Conservation (phyloP, 495 filamentous ascomycete genomes). For the Xylaria grammica region DNA sequence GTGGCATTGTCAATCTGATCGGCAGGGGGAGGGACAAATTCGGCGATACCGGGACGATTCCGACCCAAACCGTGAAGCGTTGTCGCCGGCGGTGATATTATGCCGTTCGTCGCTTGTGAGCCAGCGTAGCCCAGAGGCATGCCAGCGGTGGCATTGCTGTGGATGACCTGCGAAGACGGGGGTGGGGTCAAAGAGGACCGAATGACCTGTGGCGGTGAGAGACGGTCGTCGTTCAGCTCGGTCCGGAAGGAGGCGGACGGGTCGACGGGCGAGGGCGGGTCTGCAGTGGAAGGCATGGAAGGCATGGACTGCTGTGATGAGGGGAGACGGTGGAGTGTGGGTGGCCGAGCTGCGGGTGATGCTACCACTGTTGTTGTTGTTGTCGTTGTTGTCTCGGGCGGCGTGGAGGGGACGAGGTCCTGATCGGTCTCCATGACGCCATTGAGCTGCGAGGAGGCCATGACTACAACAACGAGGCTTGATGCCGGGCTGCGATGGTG, state of each 20-base stretch:
- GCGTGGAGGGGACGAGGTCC: constrained; percentile 47
- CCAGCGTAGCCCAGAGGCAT: constrained; percentile 50
- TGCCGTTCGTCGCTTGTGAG: constrained; percentile 43
- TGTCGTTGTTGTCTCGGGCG: constrained; percentile 38
- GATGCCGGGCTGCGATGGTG: neutral
- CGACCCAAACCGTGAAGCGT: constrained; percentile 53
- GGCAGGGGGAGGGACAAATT: constrained; percentile 61
- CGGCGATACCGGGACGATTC: constrained; percentile 54
- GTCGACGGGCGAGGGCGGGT: constrained; percentile 46
- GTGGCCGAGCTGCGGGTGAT: constrained; percentile 5
- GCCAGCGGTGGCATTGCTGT: constrained; percentile 32
- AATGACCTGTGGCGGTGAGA: constrained; percentile 42
- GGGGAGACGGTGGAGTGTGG: constrained; percentile 6
- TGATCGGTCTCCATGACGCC: constrained; percentile 34
- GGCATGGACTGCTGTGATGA: constrained; percentile 50
- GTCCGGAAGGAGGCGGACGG: constrained; percentile 42
- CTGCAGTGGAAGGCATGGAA: constrained; percentile 53
- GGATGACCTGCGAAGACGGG: constrained; percentile 70
- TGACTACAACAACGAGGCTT: constrained; percentile 14
- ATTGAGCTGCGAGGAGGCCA: constrained; percentile 30
- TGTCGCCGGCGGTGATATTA: constrained; percentile 64
- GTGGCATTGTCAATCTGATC: constrained; percentile 69
- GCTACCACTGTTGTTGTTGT: constrained; percentile 19
- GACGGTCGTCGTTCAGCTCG: constrained; percentile 46
- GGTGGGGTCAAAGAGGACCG: constrained; percentile 71